Evolutionary conservation across 441 rosid species (phyloP).

Genomic region (Mallotus repandus): DNA sequence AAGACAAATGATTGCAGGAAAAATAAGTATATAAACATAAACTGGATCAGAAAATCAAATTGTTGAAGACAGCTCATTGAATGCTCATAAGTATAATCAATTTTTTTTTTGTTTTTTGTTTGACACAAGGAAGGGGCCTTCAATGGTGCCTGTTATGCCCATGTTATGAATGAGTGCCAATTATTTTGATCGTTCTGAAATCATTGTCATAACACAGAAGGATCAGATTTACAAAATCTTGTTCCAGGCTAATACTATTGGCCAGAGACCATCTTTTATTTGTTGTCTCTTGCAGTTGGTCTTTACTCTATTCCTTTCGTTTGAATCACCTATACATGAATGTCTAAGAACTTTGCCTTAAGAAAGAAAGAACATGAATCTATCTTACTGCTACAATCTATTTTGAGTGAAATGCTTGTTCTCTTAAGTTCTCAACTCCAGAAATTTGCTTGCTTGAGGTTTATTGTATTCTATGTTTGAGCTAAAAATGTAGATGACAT

Average conservation of each 20-base stretch:
- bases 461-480: not conserved
- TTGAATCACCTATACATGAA: not conserved
- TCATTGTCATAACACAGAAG: not conserved
- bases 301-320: not conserved
- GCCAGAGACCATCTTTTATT: not conserved
- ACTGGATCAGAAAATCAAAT: not conserved
- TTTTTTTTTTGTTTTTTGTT: not conserved
- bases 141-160: not conserved
- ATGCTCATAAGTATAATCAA: not conserved
- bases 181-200: not conserved
- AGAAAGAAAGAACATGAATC: not conserved
- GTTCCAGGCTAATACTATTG: not conserved
- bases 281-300: not conserved
- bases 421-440: not conserved
- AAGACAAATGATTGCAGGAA: not conserved
- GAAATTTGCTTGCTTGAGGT: not conserved
- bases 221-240: constrained; percentile 7
- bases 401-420: not conserved
- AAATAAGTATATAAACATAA: not conserved
- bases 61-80: not conserved
- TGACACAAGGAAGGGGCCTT: too few species aligned
- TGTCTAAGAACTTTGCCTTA: not conserved
- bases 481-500: constrained; percentile 2
- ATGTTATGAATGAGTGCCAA: not conserved
- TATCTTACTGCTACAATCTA: not conserved